A percentile compares a stretch with the other conserved stretches of the same genome.
Evolutionary conservation across 768 basidiomycete species (phyloP).

Genomic region (Daedaleopsis sinensis): DNA sequence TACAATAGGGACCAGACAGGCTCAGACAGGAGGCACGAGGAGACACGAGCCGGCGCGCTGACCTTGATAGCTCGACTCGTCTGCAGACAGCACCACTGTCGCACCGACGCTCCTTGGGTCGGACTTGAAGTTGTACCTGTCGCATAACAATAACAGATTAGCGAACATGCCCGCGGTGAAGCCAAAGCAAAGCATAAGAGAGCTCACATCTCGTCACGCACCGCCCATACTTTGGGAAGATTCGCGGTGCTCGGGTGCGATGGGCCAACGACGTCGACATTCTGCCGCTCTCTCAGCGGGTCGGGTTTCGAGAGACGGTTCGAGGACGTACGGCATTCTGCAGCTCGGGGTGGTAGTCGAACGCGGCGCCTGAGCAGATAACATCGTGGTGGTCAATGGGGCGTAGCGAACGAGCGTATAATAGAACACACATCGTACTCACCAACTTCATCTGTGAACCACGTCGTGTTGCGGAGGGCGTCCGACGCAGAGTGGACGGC

Average conservation of each 20-base stretch:
- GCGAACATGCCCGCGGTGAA: neutral
- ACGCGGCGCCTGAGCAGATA: slow-evolving; percentile 38
- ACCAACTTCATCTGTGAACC: slow-evolving; percentile 46
- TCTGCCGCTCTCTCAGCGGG: slow-evolving; percentile 24
- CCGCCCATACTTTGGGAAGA: slow-evolving; percentile 37
- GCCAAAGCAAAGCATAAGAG: too few relatives aligned
- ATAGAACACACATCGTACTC: neutral
- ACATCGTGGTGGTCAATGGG: neutral
- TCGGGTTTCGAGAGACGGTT: neutral
- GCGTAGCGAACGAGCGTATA: neutral
- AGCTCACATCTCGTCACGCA: slow-evolving; percentile 43
- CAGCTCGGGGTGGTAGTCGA: slow-evolving; percentile 51
- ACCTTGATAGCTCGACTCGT: slow-evolving; percentile 47
- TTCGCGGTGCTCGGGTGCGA: slow-evolving; percentile 47
- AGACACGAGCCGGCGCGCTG: slow-evolving; percentile 1
- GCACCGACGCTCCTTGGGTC: slow-evolving; percentile 50
- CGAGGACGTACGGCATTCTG: slow-evolving; percentile 41
- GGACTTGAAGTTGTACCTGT: slow-evolving; percentile 49
- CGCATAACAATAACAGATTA: neutral
- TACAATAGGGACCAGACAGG: slow-evolving; percentile 43
- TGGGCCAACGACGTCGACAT: slow-evolving; percentile 42
- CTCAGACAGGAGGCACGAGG: slow-evolving; percentile 24
- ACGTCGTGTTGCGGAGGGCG: slow-evolving; percentile 42
- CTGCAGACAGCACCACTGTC: slow-evolving; percentile 47
- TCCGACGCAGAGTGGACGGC: slow-evolving; percentile 50